A percentile compares a stretch with the other conserved stretches of the same genome.
phyloP scores from a whole-genome alignment of 2,329 filamentous ascomycete species.

The Metarhizium rileyi region DNA sequence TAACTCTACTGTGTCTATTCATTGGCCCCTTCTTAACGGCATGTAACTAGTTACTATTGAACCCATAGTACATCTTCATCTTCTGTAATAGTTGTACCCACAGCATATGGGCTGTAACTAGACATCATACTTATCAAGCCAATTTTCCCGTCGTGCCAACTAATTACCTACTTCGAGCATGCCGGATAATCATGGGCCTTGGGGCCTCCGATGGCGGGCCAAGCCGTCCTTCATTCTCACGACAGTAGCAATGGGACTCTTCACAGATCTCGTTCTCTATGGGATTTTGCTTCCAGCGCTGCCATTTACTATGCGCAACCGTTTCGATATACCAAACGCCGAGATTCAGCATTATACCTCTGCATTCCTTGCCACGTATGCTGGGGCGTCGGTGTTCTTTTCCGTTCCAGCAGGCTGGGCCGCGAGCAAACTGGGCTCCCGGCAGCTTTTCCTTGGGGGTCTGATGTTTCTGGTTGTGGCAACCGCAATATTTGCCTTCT shows the following conservation, averaged over 20 bases:
- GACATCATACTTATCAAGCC: too few species aligned
- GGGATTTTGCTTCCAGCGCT: constrained; percentile 8
- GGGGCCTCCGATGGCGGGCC: not conserved
- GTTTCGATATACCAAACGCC: constrained; percentile 2
- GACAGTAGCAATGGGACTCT: constrained; percentile 6
- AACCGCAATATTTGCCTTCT: not conserved
- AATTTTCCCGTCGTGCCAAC: too few species aligned
- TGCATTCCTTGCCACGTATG: not conserved
- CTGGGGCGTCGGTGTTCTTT: not conserved
- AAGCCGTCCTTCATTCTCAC: not conserved
- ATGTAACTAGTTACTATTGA: too few species aligned
- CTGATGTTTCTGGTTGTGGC: not conserved
- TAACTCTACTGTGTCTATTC: too few species aligned
- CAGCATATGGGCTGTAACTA: too few species aligned
- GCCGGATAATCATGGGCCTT: too few species aligned
- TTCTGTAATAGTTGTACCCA: too few species aligned
- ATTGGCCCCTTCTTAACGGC: too few species aligned
- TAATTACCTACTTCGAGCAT: too few species aligned
- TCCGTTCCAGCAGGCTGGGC: not conserved
- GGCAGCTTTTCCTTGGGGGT: not conserved
- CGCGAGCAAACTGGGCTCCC: not conserved
- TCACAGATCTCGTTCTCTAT: constrained; percentile 7
- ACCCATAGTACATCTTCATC: too few species aligned
- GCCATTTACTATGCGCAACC: constrained; percentile 6
- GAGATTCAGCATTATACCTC: not conserved